Conservation (phyloP, 441 rosid species). For the Corymbia calophylla region DNA sequence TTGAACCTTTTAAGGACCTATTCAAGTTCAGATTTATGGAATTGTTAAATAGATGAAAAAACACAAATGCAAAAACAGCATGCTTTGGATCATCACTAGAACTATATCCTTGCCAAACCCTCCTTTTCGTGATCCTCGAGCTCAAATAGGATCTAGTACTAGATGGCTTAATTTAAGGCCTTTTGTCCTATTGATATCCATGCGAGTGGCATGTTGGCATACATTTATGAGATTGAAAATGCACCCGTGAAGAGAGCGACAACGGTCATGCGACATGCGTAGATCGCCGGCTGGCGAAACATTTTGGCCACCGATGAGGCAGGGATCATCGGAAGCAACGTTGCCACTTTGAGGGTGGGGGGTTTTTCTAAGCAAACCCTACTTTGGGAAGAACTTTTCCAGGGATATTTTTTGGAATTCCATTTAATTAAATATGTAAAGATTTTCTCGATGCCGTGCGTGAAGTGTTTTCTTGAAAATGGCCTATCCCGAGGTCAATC, state of each 20-base stretch:
- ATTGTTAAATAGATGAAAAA: background rate
- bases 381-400: background rate
- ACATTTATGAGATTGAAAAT: background rate
- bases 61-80: rapidly evolving
- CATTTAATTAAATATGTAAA: too few species aligned
- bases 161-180: background rate
- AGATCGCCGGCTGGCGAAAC: background rate
- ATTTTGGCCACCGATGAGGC: background rate
- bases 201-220: background rate
- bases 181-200: background rate
- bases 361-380: background rate
- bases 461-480: background rate
- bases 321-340: background rate
- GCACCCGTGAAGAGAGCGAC: background rate
- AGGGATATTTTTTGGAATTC: background rate
- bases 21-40: background rate
- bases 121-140: background rate
- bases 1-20: too few species aligned
- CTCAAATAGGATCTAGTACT: too few species aligned
- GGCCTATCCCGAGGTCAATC: background rate
- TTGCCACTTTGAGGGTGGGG: background rate
- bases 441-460: background rate
- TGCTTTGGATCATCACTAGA: background rate
- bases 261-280: background rate
- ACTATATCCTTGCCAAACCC: rapidly evolving